A percentile compares a stretch with the other conserved stretches of the same genome.
phyloP scores from a whole-genome alignment of 352 stramenopile genomes.

The Phytophthora foliorum region DNA sequence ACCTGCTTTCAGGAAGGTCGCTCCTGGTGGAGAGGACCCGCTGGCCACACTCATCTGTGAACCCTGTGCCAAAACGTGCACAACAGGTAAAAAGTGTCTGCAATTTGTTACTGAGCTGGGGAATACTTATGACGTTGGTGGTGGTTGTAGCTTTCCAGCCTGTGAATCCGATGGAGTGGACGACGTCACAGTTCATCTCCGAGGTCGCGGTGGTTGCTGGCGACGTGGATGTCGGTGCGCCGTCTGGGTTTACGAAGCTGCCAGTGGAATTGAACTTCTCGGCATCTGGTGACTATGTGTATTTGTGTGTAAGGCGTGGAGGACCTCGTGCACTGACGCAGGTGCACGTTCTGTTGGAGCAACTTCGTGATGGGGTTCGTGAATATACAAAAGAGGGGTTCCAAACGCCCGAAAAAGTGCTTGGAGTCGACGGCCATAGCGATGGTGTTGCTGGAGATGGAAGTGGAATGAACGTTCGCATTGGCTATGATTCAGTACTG shows the following conservation, averaged over 20 bases:
- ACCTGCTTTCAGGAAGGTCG: slow-evolving; percentile 50
- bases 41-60: slow-evolving; percentile 56
- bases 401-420: slow-evolving; percentile 17
- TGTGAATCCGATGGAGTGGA: slow-evolving; percentile 62
- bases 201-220: slow-evolving; percentile 69
- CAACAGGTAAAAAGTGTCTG: slow-evolving; percentile 48
- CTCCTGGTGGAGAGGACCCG: background rate
- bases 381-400: background rate
- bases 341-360: slow-evolving; percentile 29
- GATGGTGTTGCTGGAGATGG: slow-evolving; percentile 31
- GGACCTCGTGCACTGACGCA: slow-evolving; percentile 48
- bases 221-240: slow-evolving; percentile 55
- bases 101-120: background rate
- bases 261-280: slow-evolving; percentile 70
- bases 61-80: slow-evolving; percentile 72
- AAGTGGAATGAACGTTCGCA: slow-evolving; percentile 32
- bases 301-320: slow-evolving; percentile 77
- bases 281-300: slow-evolving; percentile 71
- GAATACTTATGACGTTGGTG: slow-evolving; percentile 11
- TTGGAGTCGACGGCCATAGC: slow-evolving; percentile 45
- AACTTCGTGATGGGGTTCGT: slow-evolving; percentile 9
- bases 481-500: slow-evolving; percentile 49
- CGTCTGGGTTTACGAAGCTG: slow-evolving; percentile 66
- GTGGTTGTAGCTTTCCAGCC: slow-evolving; percentile 45
- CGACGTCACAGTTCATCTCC: slow-evolving; percentile 64